A percentile compares a stretch with the other conserved stretches of the same genome.
Conservation (phyloP, 192 early-diverging fungal species). For the Jimgerdemannia flammicorona region DNA sequence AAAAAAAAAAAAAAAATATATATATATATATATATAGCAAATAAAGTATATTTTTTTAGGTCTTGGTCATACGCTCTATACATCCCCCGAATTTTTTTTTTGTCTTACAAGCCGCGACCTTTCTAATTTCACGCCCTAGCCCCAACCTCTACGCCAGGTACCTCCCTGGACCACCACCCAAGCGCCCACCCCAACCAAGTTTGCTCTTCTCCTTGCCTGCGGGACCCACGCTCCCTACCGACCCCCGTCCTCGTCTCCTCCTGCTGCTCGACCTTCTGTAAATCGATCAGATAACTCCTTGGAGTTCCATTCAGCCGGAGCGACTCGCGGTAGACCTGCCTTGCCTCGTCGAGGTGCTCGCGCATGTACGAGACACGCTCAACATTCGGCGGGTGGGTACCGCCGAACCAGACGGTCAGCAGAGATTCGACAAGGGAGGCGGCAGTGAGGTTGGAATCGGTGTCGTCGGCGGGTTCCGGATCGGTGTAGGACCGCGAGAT, state of each 20-base stretch:
- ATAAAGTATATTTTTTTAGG: no score
- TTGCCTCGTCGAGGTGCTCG: slow-evolving; percentile 25
- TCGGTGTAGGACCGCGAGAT: neutral
- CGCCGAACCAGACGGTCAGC: slow-evolving; percentile 30
- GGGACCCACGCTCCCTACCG: neutral
- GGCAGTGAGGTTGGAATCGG: neutral
- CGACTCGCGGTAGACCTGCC: slow-evolving; percentile 16
- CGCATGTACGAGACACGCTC: slow-evolving; percentile 29
- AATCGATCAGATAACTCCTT: neutral
- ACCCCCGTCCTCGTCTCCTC: neutral
- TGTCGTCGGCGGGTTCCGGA: no score
- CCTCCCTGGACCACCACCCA: neutral
- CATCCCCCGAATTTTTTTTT: neutral
- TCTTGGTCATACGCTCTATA: no score
- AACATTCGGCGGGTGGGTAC: slow-evolving; percentile 29
- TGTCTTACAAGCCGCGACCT: neutral
- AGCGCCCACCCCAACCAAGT: neutral
- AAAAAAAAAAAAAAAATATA: no score
- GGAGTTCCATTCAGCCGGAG: slow-evolving; percentile 23
- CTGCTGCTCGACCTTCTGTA: neutral
- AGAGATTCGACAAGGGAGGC: slow-evolving; percentile 16
- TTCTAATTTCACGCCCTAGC: neutral
- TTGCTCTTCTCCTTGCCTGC: neutral
- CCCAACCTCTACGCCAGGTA: neutral
- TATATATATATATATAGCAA: no score